Base-by-base conservation (phyloP, 1,139 yeast genomes). In the Pneumocystis wakefieldiae region DNA sequence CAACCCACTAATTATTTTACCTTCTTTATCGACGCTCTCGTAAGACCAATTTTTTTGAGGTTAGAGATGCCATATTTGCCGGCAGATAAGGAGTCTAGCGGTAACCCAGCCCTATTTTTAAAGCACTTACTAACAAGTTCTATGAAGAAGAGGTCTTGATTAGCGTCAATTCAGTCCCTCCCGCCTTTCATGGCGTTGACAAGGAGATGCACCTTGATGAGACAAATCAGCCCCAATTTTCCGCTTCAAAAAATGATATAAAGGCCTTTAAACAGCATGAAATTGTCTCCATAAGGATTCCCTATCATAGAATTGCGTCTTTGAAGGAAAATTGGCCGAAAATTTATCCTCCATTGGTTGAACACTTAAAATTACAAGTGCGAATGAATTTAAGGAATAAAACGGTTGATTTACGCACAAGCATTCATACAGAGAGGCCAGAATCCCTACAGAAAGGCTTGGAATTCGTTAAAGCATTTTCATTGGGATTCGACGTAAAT, bases 361-460 rank as follows among this genome's bases (percentile, higher is more conserved):
- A 92, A 67, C 96, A 90, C 75, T 81, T 92, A 70, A 89, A 92
- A 73, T 78, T 92, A 68, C 98, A 94, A 76, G 97, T 92, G 63
- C 83, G 97, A 76, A 92, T 94, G 97, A 92, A 92, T 74, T 76
- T 87, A 69, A 68, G 73, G 32, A 85, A 89, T 35, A 87, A 82
- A 70, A 85, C 94, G 14, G 96, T 92, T 36, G 96, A 91, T 72
- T 75, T 92, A 70, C 83, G 89, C 75, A 91, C 97, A 1, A 83
- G 85, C 72, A 84, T 85, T 67, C 79, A 80, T 70, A 91, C 97
- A 3, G 85, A 86, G 2, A 98, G 94, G 71, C 86, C 87, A 32
- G 95, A 96, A 61, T 97, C 98, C 3, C 79, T 92, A 68, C 99
- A 92, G 73, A 92, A 92, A 74, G 99, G 97, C 66, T 96, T 96